Conservation (phyloP, 1,284 basidiomycete species). For the Naganishia cerealis region DNA sequence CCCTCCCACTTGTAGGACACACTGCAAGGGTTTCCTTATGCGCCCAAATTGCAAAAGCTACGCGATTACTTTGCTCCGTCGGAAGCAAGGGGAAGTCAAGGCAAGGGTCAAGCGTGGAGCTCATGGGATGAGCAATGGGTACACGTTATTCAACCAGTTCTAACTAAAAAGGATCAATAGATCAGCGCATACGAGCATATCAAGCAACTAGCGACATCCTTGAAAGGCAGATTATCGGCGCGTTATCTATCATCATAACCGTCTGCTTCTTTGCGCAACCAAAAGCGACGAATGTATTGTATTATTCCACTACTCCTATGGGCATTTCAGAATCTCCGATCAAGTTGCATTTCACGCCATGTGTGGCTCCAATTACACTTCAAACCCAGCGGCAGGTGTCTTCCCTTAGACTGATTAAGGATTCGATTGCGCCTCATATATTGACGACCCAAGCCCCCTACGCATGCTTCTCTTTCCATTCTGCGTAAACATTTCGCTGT, state of each 20-base stretch:
- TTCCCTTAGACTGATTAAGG: too few species aligned
- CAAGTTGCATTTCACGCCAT: too few species aligned
- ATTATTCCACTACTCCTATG: too few species aligned
- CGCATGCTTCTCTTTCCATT: constrained; percentile 15
- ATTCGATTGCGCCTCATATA: too few species aligned
- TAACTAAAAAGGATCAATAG: constrained; percentile 21
- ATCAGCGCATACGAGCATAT: background rate
- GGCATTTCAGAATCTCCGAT: too few species aligned
- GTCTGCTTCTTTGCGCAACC: background rate
- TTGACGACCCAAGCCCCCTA: background rate
- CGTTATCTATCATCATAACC: background rate
- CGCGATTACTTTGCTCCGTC: constrained; percentile 35
- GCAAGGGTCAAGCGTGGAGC: constrained; percentile 55
- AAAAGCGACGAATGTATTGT: too few species aligned
- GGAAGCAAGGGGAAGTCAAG: constrained; percentile 41
- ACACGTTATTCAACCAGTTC: constrained; percentile 11
- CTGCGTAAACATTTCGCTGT: constrained; percentile 10
- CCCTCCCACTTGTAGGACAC: constrained; percentile 56
- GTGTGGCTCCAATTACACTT: too few species aligned
- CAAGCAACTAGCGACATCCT: background rate
- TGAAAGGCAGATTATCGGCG: background rate
- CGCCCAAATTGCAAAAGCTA: constrained; percentile 59
- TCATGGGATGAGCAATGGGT: constrained; percentile 87
- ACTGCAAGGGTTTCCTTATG: constrained; percentile 64
- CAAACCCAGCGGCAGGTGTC: too few species aligned